A percentile compares a stretch with the other conserved stretches of the same genome.
Evolutionary conservation across 2,329 filamentous ascomycete genomes (phyloP).

Genomic region (Trichoderma simmonsii): DNA sequence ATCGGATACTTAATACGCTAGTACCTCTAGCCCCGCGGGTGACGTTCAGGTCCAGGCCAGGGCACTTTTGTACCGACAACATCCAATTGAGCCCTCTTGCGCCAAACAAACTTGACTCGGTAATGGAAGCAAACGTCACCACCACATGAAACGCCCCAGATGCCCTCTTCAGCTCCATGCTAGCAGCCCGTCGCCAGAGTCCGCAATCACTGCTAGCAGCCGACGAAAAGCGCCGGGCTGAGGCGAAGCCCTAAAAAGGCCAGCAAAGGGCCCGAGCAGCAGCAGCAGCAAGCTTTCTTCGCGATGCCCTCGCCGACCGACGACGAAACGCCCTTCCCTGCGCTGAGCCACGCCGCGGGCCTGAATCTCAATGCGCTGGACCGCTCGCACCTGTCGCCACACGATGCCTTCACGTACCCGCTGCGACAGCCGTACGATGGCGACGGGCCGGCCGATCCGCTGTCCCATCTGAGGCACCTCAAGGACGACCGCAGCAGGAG

Average conservation of each 20-base stretch:
- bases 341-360: slow-evolving; percentile 30
- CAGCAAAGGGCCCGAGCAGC: background rate
- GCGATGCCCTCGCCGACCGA: slow-evolving; percentile 38
- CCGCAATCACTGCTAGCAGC: background rate
- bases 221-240: background rate
- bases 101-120: background rate
- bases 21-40: background rate
- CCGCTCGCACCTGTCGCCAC: slow-evolving; percentile 71
- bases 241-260: background rate
- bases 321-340: slow-evolving; percentile 38
- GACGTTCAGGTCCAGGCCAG: background rate
- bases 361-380: slow-evolving; percentile 41
- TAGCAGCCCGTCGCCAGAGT: background rate
- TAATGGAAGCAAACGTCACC: background rate
- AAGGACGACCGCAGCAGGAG: slow-evolving; percentile 61
- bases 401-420: slow-evolving; percentile 76
- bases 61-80: background rate
- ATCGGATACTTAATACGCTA: background rate
- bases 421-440: slow-evolving; percentile 49
- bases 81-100: background rate
- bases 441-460: slow-evolving; percentile 33
- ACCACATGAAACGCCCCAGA: background rate
- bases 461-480: slow-evolving; percentile 42
- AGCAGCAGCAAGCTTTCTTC: too few relatives aligned
- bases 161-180: background rate